These are phyloP conservation scores for Claviceps arundinis DNA, from an alignment of 2,329 filamentous ascomycete species.

Conservation along the genomic window DNA sequence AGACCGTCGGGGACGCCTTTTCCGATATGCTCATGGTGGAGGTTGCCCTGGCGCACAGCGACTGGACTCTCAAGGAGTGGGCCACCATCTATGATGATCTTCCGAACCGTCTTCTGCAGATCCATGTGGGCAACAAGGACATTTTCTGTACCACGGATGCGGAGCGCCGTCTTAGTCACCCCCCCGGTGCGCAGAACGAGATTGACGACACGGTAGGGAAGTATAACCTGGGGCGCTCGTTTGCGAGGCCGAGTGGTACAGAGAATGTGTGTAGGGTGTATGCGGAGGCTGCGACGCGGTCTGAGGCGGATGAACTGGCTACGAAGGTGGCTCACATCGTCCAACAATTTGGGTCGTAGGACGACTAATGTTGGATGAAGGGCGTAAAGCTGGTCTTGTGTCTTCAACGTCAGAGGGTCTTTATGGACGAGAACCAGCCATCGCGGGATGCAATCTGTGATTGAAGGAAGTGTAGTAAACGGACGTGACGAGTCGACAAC, in stretches of 20 bases:
- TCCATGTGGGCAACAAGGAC: conserved; percentile 78
- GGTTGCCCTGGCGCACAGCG: conserved; percentile 89
- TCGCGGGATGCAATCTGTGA: too few species aligned
- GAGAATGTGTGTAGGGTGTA: conserved; percentile 96
- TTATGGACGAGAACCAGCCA: too few species aligned
- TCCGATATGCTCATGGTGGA: conserved; percentile 95
- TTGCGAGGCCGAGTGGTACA: conserved; percentile 85
- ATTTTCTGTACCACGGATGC: conserved; percentile 87
- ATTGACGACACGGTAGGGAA: conserved; percentile 84
- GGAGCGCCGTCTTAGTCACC: conserved; percentile 73
- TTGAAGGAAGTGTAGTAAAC: too few species aligned
- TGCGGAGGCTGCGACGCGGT: conserved; percentile 79
- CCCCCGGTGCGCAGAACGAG: conserved; percentile 64
- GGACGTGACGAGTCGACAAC: too few species aligned
- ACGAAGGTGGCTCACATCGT: conserved; percentile 69
- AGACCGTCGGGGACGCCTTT: conserved; percentile 90
- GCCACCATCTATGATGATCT: conserved; percentile 84
- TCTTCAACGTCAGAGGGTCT: too few species aligned
- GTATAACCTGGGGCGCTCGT: conserved; percentile 78
- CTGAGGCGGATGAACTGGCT: conserved; percentile 83
- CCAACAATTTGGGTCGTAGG: conserved; percentile 36
- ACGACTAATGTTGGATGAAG: conserved; percentile 1
- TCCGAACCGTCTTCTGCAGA: conserved; percentile 86
- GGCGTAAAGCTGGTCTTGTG: not conserved
- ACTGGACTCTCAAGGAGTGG: conserved; percentile 85